Evolutionary conservation across 2,329 filamentous ascomycete genomes (phyloP).

Genomic region (Beauveria medogensis): DNA sequence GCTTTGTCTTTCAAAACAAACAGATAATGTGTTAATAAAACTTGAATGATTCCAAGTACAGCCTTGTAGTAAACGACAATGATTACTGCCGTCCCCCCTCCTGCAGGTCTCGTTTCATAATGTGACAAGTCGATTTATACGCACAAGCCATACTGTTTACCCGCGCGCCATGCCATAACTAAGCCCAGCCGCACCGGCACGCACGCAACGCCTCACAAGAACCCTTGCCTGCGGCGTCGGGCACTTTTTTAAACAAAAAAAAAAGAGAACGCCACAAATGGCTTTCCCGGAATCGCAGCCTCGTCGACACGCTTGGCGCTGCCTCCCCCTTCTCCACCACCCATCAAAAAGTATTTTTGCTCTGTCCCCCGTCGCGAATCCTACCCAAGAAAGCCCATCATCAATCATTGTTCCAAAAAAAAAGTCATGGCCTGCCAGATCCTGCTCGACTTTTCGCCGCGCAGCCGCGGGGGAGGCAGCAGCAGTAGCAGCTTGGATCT

Average conservation of each 20-base stretch:
- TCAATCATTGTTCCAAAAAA: too few relatives aligned
- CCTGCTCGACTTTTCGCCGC: conserved; percentile 2
- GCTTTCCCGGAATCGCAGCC: background rate
- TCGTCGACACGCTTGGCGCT: background rate
- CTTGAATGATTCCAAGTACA: too few relatives aligned
- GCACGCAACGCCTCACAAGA: too few relatives aligned
- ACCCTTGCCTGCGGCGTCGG: background rate
- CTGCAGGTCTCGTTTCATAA: too few relatives aligned
- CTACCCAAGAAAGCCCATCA: background rate
- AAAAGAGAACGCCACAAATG: too few relatives aligned
- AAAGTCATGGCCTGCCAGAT: background rate
- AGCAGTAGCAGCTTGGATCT: background rate
- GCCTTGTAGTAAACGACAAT: too few relatives aligned
- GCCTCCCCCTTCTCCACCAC: background rate
- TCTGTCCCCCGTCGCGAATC: background rate
- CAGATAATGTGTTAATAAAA: too few relatives aligned
- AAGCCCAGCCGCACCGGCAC: background rate
- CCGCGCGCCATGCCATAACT: background rate
- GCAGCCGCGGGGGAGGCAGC: too few relatives aligned
- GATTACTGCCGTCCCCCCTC: too few relatives aligned
- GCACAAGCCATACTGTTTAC: too few relatives aligned
- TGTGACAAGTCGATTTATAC: background rate
- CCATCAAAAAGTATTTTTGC: background rate
- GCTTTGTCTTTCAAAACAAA: too few relatives aligned
- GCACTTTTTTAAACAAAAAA: background rate